Base-by-base conservation (phyloP, 257 asterid species). In the Solanum acaule region DNA sequence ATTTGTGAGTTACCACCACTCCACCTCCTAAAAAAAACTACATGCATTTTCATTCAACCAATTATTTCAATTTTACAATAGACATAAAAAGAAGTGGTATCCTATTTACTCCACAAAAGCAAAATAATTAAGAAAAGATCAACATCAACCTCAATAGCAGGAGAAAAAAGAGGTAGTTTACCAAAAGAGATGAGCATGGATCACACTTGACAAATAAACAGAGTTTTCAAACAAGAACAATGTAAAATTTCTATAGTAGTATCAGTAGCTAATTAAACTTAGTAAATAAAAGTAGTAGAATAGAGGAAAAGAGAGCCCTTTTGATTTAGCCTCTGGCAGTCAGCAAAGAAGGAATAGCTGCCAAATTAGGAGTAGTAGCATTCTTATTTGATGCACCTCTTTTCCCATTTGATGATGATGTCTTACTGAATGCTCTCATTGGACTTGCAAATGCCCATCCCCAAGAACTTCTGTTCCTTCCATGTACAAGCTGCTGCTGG, bases 391-490 rank as follows among this genome's bases (percentile, higher is more conserved):
- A 88, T 86, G 91, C 87, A 87, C 87, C 95, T 88, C 91, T 92
- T 91, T 93, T 97, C 10, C 89, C 93, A 85, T 89, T 49, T 49
- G 97, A 52, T 52, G 63, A 52, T 6, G 61, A 90, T 83, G 68
- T 44, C 27, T 81, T 81, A 18, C 92, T 88, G 86, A 97, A 96
- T 70, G 98, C 99, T 86, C 98, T 97, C 95, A 97, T 95, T n/a
- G 99, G 99, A 70, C 99, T 96, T 5, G 99, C 99, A 86, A 97
- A 93, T 87, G 98, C 98, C 99, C 99, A 96, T 6, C 98, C 99
- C 99, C 99, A 96, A 63, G 70, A 63, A 86, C 98, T 97, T 91
- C 85, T 97, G 88, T 92, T 96, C 93, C 99, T 94, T 83, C 96
- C 96, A 92, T 97, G 98, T 87, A 92, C 92, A 33, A 92, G 88